Evolutionary conservation across 2,329 filamentous ascomycete species (phyloP), one percentile per base, ranked within the genome.

Genomic region (Aspergillus ibericus): DNA sequence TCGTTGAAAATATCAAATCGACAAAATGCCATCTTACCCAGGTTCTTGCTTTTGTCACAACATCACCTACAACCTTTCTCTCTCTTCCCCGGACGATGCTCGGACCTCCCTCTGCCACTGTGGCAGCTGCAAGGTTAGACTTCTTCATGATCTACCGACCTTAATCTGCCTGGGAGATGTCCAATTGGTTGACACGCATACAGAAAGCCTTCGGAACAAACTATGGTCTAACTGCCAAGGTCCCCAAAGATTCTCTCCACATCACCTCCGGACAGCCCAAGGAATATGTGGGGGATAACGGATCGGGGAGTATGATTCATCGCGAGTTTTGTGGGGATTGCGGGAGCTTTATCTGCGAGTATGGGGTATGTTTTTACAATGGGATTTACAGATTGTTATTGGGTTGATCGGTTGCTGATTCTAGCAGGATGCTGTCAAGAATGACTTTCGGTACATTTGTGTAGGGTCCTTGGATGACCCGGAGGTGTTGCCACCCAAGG

Each of bases 71-170:
- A 70, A 74, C 15, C 71, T 84, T 48, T 68, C 71, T 0, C 73
- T 85, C 1, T 61, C 67, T 2, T 77, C 78, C 7, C 72, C 75
- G 5, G 76, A 79, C 7, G 75, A 83, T 22, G 82, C 81, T 2
- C 72, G 81, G 20, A 83, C 81, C 1, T 81, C 77, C 9, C 64
- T 85, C 15, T 85, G 82, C 62, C 81, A 85, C 66, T 84, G 82
- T 64, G 61, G 68, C 16, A 82, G 79, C 64, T 84, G 82, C 72
- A 84, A 82, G 68, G 78, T 79, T 61, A 38, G 20, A 10, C n/a
- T 18, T 1, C 27, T 5, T 10, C 27, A 13, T 1, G 18, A 46
- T 8, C 2, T 25, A 18, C 10, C 12, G 6, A 32, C n/a, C 2
- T 9, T 53, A 1, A 44, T 10, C 5, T n/a, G 1, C n/a, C 44